These are phyloP conservation scores for Penicillium paradoxum DNA, from an alignment of 495 filamentous ascomycete genomes.

Conservation along the genomic window DNA sequence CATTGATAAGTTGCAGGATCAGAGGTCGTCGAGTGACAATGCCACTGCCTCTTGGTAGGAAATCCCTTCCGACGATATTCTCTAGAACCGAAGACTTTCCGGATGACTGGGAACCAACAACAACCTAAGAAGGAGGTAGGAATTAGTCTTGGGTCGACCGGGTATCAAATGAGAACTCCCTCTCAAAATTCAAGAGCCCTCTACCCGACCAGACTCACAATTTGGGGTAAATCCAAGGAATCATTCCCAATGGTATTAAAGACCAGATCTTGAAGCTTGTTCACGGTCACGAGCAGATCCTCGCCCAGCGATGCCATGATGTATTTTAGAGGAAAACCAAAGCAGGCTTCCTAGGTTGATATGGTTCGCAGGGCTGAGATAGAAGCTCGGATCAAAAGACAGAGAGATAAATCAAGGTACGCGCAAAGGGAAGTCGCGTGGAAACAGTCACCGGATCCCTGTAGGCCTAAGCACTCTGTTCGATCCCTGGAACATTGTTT, in stretches of 20 bases:
- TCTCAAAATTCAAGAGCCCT: background rate
- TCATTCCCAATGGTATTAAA: conserved; percentile 99
- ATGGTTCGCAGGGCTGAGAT: background rate
- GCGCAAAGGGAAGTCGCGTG: conserved; percentile 8
- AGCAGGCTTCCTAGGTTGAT: background rate
- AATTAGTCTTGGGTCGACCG: conserved; percentile 13
- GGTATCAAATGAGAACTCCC: background rate
- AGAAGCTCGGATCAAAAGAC: background rate
- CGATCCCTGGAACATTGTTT: conserved; percentile 16
- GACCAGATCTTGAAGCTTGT: conserved; percentile 95
- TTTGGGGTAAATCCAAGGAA: conserved; percentile 94
- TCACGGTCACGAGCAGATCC: conserved; percentile 86
- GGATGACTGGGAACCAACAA: conserved; percentile 96
- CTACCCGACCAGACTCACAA: conserved; percentile 59
- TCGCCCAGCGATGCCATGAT: conserved; percentile 75
- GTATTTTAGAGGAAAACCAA: background rate
- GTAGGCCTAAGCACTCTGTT: conserved; percentile 1
- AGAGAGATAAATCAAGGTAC: background rate
- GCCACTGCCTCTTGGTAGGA: conserved; percentile 90
- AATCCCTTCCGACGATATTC: conserved; percentile 97
- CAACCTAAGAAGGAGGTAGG: conserved; percentile 57
- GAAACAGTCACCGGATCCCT: conserved; percentile 2
- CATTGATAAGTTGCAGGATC: conserved; percentile 97
- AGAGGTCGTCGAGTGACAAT: conserved; percentile 93
- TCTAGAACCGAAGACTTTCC: conserved; percentile 99